Base-by-base conservation (phyloP, 495 filamentous ascomycete genomes). In the Ascobolus immersus region DNA sequence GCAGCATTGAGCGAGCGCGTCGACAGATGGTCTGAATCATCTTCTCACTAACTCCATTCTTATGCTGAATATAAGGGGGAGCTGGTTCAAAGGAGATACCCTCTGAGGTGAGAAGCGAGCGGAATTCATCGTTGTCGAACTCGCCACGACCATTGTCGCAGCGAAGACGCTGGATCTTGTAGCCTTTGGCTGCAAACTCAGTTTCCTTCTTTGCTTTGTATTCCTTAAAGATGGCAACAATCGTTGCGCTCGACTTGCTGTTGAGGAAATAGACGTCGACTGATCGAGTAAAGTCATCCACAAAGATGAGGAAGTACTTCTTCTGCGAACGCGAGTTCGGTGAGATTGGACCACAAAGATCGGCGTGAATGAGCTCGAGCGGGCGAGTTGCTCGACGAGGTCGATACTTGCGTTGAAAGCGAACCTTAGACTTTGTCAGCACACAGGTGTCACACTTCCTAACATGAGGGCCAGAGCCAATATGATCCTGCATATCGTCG, bases 141-240 rank as follows among this genome's bases (percentile, higher is more conserved):
- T 40, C 33, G 17, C 33, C 17, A 14, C 12, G 32, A 8, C 33
- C 28, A 18, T 40, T 40, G 6, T 40, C 38, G 17, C 34, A 31
- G 13, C 31, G 26, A 13, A 39, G 32, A 5, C 9, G 2, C 1
- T 11, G 21, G 6, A 26, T 40, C 1, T 12, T 19, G 4, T 13
- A 13, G 7, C 15, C 18, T 6, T 17, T 8, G 4, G 8, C 21
- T 26, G 18, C 21, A 19, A 37, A 26, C 13, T 22, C 11, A n/a
- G n/a, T n/a, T n/a, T n/a, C n/a, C n/a, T n/a, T n/a, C n/a, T n/a
- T n/a, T 11, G 35, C 17, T 1, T 27, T 23, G 5, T 28, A 39
- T 2, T 36, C 28, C 4, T 15, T 21, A 24, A 36, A 38, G 2
- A 5, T 6, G 0, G n/a, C 10, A 2, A 17, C 21, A 5, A 36